Evolutionary conservation across 2,329 filamentous ascomycete species (phyloP), one percentile per base, ranked within the genome.

Genomic region (Talaromyces sp.): DNA sequence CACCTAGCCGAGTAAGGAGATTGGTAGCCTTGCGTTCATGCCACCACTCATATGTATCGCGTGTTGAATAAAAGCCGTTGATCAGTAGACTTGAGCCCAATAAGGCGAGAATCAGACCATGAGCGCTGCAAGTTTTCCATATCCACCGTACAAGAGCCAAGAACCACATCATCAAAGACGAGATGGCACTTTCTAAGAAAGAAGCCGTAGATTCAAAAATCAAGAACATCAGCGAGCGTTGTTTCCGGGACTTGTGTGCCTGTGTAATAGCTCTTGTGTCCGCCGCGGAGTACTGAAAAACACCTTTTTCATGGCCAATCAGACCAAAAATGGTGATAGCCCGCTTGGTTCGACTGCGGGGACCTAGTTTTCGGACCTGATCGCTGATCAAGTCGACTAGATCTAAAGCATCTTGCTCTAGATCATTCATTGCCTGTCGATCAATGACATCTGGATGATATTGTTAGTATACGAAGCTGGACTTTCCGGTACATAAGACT

Each of bases 1-100:
- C 85, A 9, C 93, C 93, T 13, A 97, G 76, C 11, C 86, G 81
- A 35, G 79, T 78, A 91, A 99, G 94, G 71, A 93, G 96, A 40
- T 81, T 86, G 15, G 82, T 83, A 1, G 92, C 91, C 60, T 84
- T 87, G 58, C 91, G 84, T 75, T 97, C 93, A 46, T 84, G 81
- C 88, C 89, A 96, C 91, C 91, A 97, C 1, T 82, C 79, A 65
- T 86, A 84, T 6, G 84, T 83, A 68, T 90, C 86, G 62, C 86
- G 84, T 11, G 88, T 89, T 0, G 89, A 86, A 67, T 92, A 84
- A 64, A 91, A 81, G 21, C 88, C 73, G 67, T 97, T 97, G 51
- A 85, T 81, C 10, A 90, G 67, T 11, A 85, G 73, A 67, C 91
- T 97, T 31, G 88, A 66, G 0, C 80, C 77, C 17, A 97, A 78